Evolutionary conservation across 805 yeast genomes (phyloP), one percentile per base, ranked within the genome.

Genomic region (Nakazawaea laoshanensis): DNA sequence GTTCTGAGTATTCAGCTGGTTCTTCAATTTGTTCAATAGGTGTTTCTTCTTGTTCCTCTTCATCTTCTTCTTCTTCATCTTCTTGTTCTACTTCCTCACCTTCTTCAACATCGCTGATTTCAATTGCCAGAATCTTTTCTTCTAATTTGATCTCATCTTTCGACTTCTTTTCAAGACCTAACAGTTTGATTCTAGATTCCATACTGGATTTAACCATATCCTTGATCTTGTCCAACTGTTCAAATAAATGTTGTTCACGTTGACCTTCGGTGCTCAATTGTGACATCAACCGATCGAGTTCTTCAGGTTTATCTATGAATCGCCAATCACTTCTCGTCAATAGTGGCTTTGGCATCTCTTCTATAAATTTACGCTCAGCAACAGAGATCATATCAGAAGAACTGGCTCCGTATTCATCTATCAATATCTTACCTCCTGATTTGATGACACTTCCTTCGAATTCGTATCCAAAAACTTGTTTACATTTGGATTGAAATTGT

Each of bases 231-330:
- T 56, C 49, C 27, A 84, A 50, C 44, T 82, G 94, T 43, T 77
- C 79, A 24, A 72, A 58, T 29, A 88, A 62, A 23, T 59, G 63
- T 12, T 74, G 65, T 48, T 87, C 96, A 29, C 94, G 59, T 32
- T 59, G 61, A 3, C 96, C 96, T 68, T 78, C 74, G 4, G 72
- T 75, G 43, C 80, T 77, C 31, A 87, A 59, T 85, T 89, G 80
- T n/a, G 55, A 50, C 7, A 77, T 37, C 17, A 88, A 48, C 10
- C 49, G 49, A 2, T 69, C 71, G 20, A 86, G 52, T 24, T 80
- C 78, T n/a, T 65, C 70, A 0, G 67, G 61, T 2, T 49, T 57
- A 42, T 86, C 94, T 42, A 75, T 70, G 44, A 53, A 83, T 35
- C 79, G 70, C 96, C 96, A 87, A 23, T 72, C 70, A 4, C 54